phyloP scores from a whole-genome alignment of 257 asterid genomes.

The Plantago elongata region DNA sequence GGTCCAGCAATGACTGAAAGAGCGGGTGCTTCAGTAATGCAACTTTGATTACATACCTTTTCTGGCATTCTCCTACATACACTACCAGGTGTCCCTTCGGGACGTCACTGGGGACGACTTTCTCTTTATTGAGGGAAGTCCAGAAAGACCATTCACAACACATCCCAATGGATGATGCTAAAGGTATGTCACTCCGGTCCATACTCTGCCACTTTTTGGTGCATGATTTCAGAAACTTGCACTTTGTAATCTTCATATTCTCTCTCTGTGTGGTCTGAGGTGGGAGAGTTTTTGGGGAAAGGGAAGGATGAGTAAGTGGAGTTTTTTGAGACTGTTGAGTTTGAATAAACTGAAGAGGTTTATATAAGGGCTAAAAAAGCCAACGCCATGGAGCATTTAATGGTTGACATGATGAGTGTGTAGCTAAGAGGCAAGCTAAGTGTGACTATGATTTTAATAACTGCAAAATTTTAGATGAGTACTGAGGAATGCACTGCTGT shows the following conservation, averaged over 20 bases:
- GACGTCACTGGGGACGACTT: conserved; percentile 61
- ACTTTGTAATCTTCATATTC: conserved; percentile 34
- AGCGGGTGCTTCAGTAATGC: conserved; percentile 64
- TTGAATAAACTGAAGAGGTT: conserved; percentile 31
- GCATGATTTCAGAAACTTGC: conserved; percentile 43
- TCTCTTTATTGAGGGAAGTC: conserved; percentile 40
- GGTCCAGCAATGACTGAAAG: conserved; percentile 73
- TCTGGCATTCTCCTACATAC: conserved; percentile 66
- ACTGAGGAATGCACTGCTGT: conserved; percentile 43
- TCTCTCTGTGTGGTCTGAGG: background rate
- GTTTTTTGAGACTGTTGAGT: conserved; percentile 28
- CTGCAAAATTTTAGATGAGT: conserved; percentile 16
- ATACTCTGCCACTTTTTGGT: conserved; percentile 38
- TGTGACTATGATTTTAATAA: conserved; percentile 35
- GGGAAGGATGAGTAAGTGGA: background rate
- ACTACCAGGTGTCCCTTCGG: conserved; percentile 88
- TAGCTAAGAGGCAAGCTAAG: conserved; percentile 45
- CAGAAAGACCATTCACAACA: conserved; percentile 54
- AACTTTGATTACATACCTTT: conserved; percentile 74
- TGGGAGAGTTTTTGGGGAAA: conserved; percentile 6
- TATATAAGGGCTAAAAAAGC: conserved; percentile 20
- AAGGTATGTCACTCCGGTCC: conserved; percentile 39
- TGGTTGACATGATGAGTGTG: conserved; percentile 10
- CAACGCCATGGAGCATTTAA: conserved; percentile 35
- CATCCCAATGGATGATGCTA: conserved; percentile 23